Conservation (phyloP, 106 monocot genomes). For the Dioscorea alata region DNA sequence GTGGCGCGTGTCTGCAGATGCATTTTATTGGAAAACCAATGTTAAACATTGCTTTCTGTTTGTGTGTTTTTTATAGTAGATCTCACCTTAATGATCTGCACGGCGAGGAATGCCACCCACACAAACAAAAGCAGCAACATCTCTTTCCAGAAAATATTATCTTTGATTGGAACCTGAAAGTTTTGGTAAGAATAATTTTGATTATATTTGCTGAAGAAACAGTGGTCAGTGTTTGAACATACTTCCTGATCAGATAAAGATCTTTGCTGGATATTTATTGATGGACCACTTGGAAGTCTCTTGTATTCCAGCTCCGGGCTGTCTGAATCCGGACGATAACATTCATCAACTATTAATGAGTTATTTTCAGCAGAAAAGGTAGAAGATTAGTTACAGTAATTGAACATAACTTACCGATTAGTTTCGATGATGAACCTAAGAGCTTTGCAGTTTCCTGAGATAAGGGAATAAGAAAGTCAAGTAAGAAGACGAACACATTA, state of each 20-base stretch:
- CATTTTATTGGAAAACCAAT: not conserved
- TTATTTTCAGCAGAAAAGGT: not conserved
- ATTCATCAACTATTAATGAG: not conserved
- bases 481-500: not conserved
- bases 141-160: slow-evolving; percentile 56
- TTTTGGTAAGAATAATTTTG: not conserved
- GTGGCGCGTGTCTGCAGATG: slow-evolving; percentile 45
- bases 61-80: not conserved
- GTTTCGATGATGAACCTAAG: slow-evolving; percentile 14
- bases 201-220: not conserved
- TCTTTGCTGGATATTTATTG: slow-evolving; percentile 12
- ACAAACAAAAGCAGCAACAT: slow-evolving; percentile 38
- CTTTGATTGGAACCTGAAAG: slow-evolving; percentile 35
- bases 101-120: slow-evolving; percentile 52
- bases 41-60: not conserved
- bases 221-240: not conserved
- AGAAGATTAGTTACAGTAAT: too few relatives aligned
- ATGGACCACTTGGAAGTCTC: slow-evolving; percentile 14
- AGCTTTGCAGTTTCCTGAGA: slow-evolving; percentile 32
- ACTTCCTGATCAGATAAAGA: slow-evolving; percentile 27
- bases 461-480: not conserved
- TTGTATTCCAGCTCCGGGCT: slow-evolving; percentile 33
- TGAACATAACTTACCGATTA: slow-evolving; percentile 12
- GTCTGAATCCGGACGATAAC: not conserved
- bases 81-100: slow-evolving; percentile 47